phyloP scores from a whole-genome alignment of 2,329 filamentous ascomycete genomes.

The Arthroderma uncinatum region DNA sequence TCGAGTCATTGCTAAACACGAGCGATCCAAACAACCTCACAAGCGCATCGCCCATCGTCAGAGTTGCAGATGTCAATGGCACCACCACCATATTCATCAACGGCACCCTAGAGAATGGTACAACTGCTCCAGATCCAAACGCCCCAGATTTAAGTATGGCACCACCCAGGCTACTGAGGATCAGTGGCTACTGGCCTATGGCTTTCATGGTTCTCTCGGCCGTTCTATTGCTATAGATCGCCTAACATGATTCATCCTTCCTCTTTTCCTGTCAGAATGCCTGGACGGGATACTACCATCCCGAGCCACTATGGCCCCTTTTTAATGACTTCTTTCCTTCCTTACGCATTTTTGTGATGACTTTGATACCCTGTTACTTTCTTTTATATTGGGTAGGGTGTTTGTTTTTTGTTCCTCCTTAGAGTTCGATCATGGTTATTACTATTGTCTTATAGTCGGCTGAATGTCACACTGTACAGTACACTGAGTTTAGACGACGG shows the following conservation, averaged over 20 bases:
- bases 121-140: conserved; percentile 28
- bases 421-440: neutral
- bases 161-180: conserved; percentile 19
- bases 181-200: conserved; percentile 35
- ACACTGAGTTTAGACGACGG: neutral
- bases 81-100: conserved; percentile 39
- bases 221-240: conserved; percentile 27
- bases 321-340: neutral
- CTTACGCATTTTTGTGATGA: neutral
- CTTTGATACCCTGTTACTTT: conserved; percentile 4
- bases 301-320: neutral
- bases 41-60: conserved; percentile 30
- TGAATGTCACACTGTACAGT: neutral
- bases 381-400: neutral
- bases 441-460: too few relatives aligned
- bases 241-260: too few relatives aligned
- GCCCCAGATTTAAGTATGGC: conserved; percentile 15
- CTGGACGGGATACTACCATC: neutral
- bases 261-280: neutral
- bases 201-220: conserved; percentile 27
- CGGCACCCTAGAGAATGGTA: conserved; percentile 37
- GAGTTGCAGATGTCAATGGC: conserved; percentile 32
- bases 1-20: conserved; percentile 34
- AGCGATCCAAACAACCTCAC: conserved; percentile 23
- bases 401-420: neutral